Evolutionary conservation across 2,329 filamentous ascomycete species (phyloP), one percentile per base, ranked within the genome.

Genomic region (Claviceps sp.): DNA sequence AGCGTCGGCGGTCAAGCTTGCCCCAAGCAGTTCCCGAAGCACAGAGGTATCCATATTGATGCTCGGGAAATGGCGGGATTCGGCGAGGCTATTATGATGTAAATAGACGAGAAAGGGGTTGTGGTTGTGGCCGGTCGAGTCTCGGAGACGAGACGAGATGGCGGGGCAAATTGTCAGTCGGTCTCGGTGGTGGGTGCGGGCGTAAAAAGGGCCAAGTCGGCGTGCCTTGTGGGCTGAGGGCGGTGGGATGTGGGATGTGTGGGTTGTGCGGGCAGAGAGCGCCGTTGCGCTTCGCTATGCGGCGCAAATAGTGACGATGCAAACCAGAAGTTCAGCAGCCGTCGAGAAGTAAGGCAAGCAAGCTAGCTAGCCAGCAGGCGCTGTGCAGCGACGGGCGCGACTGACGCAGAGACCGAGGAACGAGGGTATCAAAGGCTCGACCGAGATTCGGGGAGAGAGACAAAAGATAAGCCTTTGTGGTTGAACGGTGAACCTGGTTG

Each of bases 1-100:
- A 63, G 84, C 78, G 70, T 88, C 84, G 60, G 82, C 69, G 65
- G 84, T 81, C 68, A 90, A 81, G 60, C 85, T 89, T 65, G 84
- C 82, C 67, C 81, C 77, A 65, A 91, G 84, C 73, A 86, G 83
- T 74, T 79, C 81, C 73, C 86, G 79, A 69, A 91, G 76, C 67
- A 78, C 79, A 68, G 79, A 75, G 69, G 79, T 79, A 76, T 89
- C 85, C 86, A 90, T 90, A 68, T 47, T 52, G 50, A 54, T 42
- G 37, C 38, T 48, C 48, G 37, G 47, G 11, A 37, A 40, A 46
- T 45, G 51, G 47, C 44, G 48, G 51, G 41, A 50, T 26, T 43
- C 14, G 41, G 44, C 24, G 43, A 50, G 37, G 37, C 45, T 45
- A 48, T 7, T 22, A 48, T 11, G 37, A 45, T 41, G 40, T 18